Percentiles rank a stretch among this genome's conserved stretches.
Evolutionary conservation across 1,284 basidiomycete species (phyloP).

Genomic region (Sporisorium iseilematis-ciliati): DNA sequence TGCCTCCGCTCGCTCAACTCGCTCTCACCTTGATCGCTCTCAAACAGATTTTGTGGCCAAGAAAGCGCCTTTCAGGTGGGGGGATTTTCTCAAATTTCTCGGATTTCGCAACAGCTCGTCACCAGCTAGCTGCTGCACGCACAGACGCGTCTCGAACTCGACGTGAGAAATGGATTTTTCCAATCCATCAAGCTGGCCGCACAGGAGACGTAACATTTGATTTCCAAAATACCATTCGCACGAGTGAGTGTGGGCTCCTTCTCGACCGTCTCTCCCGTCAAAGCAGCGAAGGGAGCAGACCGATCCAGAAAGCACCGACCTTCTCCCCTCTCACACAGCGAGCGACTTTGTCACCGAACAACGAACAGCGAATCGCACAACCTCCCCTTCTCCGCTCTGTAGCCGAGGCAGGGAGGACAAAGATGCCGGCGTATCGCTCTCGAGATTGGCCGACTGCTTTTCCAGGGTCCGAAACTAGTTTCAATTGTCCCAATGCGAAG

Average conservation of each 20-base stretch:
- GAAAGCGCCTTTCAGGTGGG: too few species aligned
- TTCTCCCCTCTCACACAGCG: too few species aligned
- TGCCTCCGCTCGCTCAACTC: too few species aligned
- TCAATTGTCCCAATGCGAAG: conserved; percentile 2
- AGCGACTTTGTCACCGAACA: too few species aligned
- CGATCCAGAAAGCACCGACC: too few species aligned
- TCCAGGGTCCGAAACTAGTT: not conserved
- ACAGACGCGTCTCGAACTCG: conserved; percentile 9
- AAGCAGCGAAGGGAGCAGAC: too few species aligned
- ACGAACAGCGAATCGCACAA: not conserved
- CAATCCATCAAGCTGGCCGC: too few species aligned
- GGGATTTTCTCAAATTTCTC: not conserved
- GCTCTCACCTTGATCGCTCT: too few species aligned
- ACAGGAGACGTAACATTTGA: not conserved
- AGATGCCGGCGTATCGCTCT: conserved; percentile 3
- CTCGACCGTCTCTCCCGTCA: too few species aligned
- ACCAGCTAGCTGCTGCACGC: not conserved
- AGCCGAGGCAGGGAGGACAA: not conserved
- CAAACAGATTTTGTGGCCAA: too few species aligned
- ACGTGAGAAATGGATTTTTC: conserved; percentile 9
- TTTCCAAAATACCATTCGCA: not conserved
- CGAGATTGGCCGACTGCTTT: not conserved
- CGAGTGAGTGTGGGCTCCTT: not conserved
- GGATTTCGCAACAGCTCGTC: conserved; percentile 4
- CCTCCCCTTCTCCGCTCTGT: not conserved